Evolutionary conservation across 1,139 yeast genomes (phyloP).

Genomic region (Blastobotrys ciferrii): DNA sequence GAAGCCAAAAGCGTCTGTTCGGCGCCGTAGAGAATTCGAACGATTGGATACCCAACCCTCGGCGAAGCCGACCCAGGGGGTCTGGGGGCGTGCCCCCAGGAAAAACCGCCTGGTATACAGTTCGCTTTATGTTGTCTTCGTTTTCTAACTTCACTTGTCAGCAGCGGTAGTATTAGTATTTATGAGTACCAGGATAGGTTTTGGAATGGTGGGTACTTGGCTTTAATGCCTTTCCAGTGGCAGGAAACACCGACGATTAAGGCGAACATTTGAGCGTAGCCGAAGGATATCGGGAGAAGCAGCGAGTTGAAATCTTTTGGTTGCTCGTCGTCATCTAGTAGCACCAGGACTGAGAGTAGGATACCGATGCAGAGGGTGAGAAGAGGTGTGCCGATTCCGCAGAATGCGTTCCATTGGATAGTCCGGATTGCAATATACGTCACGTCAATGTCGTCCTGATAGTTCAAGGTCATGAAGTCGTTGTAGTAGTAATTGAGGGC

Average conservation of each 20-base stretch:
- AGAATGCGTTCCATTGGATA: neutral
- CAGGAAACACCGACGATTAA: neutral
- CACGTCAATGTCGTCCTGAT: neutral
- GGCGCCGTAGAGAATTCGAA: no score
- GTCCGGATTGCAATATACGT: neutral
- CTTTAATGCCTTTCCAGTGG: neutral
- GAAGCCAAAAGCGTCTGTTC: no score
- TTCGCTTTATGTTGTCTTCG: no score
- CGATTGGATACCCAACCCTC: no score
- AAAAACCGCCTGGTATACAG: no score
- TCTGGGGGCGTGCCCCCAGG: no score
- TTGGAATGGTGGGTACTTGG: neutral
- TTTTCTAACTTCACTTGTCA: no score
- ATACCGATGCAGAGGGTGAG: neutral
- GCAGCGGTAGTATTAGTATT: no score
- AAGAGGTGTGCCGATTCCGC: neutral
- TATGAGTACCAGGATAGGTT: neutral
- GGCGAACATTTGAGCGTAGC: neutral
- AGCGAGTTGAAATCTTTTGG: neutral
- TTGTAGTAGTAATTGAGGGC: constrained; percentile 1
- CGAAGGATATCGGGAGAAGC: neutral
- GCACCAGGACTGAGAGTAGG: neutral
- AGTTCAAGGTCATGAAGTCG: neutral
- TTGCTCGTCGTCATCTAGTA: neutral
- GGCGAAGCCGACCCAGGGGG: no score